phyloP scores from a whole-genome alignment of 176 grass and related monocot genomes.

The Musa schizocarpa region DNA sequence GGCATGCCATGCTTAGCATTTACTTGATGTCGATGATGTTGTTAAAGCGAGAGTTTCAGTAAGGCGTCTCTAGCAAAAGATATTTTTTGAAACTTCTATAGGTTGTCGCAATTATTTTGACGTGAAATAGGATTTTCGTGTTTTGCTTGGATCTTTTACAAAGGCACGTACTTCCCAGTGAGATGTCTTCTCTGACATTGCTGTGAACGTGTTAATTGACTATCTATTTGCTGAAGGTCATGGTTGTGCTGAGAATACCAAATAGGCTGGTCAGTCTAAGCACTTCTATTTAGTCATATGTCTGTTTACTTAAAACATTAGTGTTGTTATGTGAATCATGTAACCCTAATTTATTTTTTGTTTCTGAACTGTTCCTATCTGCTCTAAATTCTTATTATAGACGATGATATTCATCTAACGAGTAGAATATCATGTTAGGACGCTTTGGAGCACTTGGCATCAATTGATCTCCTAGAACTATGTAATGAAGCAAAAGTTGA shows the following conservation, averaged over 20 bases:
- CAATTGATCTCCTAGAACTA: slow-evolving; percentile 76
- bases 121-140: too few species aligned
- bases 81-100: too few species aligned
- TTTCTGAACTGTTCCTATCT: background rate
- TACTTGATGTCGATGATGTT: too few species aligned
- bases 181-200: too few species aligned
- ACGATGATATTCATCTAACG: background rate
- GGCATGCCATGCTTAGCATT: too few species aligned
- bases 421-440: slow-evolving; percentile 34
- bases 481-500: slow-evolving; percentile 87
- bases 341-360: background rate
- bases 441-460: slow-evolving; percentile 82
- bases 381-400: background rate
- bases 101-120: too few species aligned
- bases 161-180: too few species aligned
- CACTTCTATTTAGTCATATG: background rate
- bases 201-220: too few species aligned
- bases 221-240: too few species aligned
- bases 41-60: too few species aligned
- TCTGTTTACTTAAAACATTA: background rate
- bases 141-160: too few species aligned
- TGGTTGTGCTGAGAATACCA: background rate
- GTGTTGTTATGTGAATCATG: background rate
- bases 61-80: too few species aligned
- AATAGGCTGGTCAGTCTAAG: background rate